Percentiles rank a stretch among this genome's conserved stretches.
Conservation (phyloP, 2,329 filamentous ascomycete species). For the Elsinoe fawcettii region DNA sequence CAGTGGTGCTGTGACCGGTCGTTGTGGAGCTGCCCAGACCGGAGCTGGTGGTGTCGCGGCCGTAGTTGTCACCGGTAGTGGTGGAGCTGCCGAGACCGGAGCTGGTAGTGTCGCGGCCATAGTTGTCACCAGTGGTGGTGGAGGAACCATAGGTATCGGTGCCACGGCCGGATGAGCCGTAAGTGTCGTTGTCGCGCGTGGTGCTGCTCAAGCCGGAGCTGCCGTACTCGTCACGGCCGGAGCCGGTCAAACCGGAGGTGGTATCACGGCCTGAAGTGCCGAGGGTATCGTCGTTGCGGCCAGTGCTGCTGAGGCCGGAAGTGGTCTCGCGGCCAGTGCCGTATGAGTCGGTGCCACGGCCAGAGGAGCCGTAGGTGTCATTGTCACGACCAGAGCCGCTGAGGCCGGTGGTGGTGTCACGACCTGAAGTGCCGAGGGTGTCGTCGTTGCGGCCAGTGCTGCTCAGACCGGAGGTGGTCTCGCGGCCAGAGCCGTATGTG, state of each 20-base stretch:
- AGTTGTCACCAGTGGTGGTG: too few species aligned
- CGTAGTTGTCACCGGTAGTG: neutral
- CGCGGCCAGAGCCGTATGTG: slow-evolving; percentile 18
- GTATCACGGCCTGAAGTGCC: neutral
- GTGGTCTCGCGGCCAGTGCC: slow-evolving; percentile 11
- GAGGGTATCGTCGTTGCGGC: neutral
- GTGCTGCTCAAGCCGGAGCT: slow-evolving; percentile 1
- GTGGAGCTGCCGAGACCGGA: neutral
- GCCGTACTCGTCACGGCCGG: neutral
- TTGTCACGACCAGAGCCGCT: neutral
- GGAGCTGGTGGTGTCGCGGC: neutral
- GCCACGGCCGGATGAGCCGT: slow-evolving; percentile 17
- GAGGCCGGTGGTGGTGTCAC: neutral
- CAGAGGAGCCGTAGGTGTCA: neutral
- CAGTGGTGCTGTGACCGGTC: neutral
- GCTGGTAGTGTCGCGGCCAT: neutral
- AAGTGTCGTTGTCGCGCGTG: slow-evolving; percentile 16
- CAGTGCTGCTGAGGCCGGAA: neutral
- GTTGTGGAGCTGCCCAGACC: neutral
- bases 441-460: neutral
- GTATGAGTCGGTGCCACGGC: slow-evolving; percentile 17
- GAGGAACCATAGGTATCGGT: neutral
- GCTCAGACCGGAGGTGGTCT: too few species aligned
- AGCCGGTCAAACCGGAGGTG: neutral
- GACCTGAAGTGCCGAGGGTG: neutral